phyloP scores from a whole-genome alignment of 2,329 filamentous ascomycete genomes.

The Cercospora citrullina region DNA sequence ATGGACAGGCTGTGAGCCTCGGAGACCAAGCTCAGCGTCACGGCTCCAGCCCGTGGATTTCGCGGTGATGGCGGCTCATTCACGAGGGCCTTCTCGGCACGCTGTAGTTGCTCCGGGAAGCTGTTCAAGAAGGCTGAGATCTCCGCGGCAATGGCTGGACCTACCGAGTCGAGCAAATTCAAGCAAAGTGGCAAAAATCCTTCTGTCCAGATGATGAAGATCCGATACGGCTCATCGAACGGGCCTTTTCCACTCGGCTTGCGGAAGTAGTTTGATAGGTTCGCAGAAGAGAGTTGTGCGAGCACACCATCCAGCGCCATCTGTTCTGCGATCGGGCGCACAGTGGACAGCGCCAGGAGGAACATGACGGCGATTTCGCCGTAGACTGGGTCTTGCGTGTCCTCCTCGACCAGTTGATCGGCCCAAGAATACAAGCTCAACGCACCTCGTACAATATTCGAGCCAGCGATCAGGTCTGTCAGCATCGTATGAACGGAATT shows the following conservation, averaged over 20 bases:
- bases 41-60: constrained; percentile 56
- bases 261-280: constrained; percentile 74
- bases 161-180: constrained; percentile 81
- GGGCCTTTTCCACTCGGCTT: constrained; percentile 69
- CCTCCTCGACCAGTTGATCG: constrained; percentile 73
- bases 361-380: constrained; percentile 90
- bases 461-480: constrained; percentile 54
- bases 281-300: constrained; percentile 74
- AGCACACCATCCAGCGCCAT: constrained; percentile 85
- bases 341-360: constrained; percentile 79
- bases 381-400: constrained; percentile 79
- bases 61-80: constrained; percentile 46
- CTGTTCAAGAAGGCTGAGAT: constrained; percentile 85
- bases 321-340: constrained; percentile 81
- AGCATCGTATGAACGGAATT: constrained; percentile 56
- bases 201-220: constrained; percentile 87
- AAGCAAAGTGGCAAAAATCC: constrained; percentile 85
- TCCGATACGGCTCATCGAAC: constrained; percentile 71
- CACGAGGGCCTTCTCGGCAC: constrained; percentile 73
- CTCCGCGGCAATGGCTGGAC: constrained; percentile 78
- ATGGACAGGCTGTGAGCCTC: constrained; percentile 80
- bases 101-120: constrained; percentile 74
- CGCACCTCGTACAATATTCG: constrained; percentile 74
- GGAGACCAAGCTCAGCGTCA: constrained; percentile 71
- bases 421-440: constrained; percentile 92